Evolutionary conservation across 129 eudicot genomes (phyloP), one percentile per base, ranked within the genome.

Genomic region (Flaveria sonorensis): DNA sequence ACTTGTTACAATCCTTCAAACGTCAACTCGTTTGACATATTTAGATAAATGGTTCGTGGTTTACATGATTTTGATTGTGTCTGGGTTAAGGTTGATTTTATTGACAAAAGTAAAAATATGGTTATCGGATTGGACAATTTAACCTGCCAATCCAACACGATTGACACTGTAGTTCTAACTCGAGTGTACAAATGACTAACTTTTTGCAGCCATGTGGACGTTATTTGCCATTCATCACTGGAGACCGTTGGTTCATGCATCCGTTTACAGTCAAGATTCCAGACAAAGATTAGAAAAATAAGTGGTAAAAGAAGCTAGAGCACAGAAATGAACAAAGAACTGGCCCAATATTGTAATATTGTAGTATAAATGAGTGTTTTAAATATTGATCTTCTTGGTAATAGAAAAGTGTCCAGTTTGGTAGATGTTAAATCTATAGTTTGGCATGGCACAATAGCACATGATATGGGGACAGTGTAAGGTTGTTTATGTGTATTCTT

Each of bases 401-500:
- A 65, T 23, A 66, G 53, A 73, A 73, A 73, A 66, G 45, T 81
- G 90, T 68, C 85, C 66, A 51, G 51, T 81, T 72, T 21, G 83
- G 70, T 81, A 77, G 59, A 79, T 50, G 85, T 82, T 82, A 68
- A 83, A 65, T 70, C 30, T 40, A 3, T 55, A 73, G 79, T 82
- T 83, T 74, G 72, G 82, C 81, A 39, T 64, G 51, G 68, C 50
- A 66, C 73, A 80, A 40, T 67, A 70, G 86, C 95, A 92, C 96
- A 89, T 89, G 97, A 87, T 68, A 78, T 64, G 83, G 86, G 92
- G 86, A 78, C 87, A 77, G 45, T 68, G 50, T 78, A 36, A 75
- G 76, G 68, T 76, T 81, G 77, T 74, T 77, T 66, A 24, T 80
- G 85, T 73, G 28, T 70, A 86, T 81, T 83, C 46, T 79, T 87